A percentile compares a stretch with the other conserved stretches of the same genome.
Conservation (phyloP, 2,329 filamentous ascomycete genomes). For the Dactylellina haptotyla region DNA sequence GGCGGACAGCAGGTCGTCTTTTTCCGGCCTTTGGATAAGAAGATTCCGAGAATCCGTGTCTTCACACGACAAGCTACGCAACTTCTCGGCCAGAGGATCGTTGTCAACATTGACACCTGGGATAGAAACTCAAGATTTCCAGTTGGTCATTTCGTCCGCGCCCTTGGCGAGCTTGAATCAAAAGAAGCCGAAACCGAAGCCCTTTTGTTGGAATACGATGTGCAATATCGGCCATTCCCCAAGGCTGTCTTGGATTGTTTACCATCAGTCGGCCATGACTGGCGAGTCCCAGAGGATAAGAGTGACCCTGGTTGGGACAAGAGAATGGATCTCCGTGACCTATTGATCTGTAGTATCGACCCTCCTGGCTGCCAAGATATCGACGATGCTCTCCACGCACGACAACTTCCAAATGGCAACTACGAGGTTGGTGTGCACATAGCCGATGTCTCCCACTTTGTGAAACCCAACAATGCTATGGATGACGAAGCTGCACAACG, state of each 20-base stretch:
- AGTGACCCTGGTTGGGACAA: slow-evolving; percentile 88
- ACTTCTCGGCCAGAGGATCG: slow-evolving; percentile 86
- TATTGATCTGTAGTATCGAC: slow-evolving; percentile 97
- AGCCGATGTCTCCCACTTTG: slow-evolving; percentile 98
- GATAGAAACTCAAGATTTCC: slow-evolving; percentile 92
- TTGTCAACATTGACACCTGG: slow-evolving; percentile 96
- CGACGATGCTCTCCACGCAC: slow-evolving; percentile 93
- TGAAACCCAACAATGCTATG: slow-evolving; percentile 97
- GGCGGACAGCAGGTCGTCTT: slow-evolving; percentile 92
- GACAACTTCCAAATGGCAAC: slow-evolving; percentile 86
- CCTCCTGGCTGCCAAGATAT: slow-evolving; percentile 97
- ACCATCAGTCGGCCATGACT: slow-evolving; percentile 88
- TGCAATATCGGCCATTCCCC: slow-evolving; percentile 96
- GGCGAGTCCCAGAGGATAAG: slow-evolving; percentile 83
- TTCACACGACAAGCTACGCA: slow-evolving; percentile 90
- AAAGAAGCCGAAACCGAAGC: slow-evolving; percentile 99
- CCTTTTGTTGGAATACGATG: slow-evolving; percentile 91
- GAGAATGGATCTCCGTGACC: slow-evolving; percentile 81
- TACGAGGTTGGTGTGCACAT: slow-evolving; percentile 97
- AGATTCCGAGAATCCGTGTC: slow-evolving; percentile 93
- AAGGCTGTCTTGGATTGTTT: slow-evolving; percentile 95
- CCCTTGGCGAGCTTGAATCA: slow-evolving; percentile 90
- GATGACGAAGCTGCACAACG: slow-evolving; percentile 92
- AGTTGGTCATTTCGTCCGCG: slow-evolving; percentile 90
- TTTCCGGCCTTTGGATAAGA: slow-evolving; percentile 96